A percentile compares a stretch with the other conserved stretches of the same genome.
Conservation (phyloP, 371 early-diverging fungal genomes). For the Mortierella sp. region DNA sequence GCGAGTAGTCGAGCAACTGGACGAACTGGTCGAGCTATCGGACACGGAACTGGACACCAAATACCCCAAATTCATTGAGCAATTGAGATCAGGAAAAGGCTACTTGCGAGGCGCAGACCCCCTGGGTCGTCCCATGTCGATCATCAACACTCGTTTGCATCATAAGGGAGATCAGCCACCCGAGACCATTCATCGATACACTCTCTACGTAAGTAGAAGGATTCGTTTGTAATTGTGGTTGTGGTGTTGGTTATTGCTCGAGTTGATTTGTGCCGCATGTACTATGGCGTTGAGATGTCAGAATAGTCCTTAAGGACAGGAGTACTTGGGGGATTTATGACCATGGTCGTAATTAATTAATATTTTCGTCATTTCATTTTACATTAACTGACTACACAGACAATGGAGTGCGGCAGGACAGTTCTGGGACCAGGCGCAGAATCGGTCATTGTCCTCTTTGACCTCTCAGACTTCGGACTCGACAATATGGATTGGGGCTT, state of each 20-base stretch:
- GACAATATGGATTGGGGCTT: constrained; percentile 89
- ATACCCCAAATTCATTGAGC: constrained; percentile 59
- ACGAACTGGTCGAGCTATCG: constrained; percentile 68
- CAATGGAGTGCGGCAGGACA: constrained; percentile 86
- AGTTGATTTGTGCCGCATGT: no score
- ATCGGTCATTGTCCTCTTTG: constrained; percentile 83
- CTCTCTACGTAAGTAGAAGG: constrained; percentile 83
- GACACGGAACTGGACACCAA: constrained; percentile 64
- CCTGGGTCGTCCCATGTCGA: constrained; percentile 68
- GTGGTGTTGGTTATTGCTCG: not conserved
- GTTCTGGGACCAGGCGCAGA: constrained; percentile 79
- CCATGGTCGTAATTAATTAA: constrained; percentile 32
- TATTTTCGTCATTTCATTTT: constrained; percentile 32
- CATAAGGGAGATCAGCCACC: constrained; percentile 68
- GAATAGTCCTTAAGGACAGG: constrained; percentile 36
- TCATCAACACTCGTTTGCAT: constrained; percentile 72
- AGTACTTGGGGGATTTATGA: constrained; percentile 76
- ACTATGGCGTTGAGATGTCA: no score
- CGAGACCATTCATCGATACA: constrained; percentile 70
- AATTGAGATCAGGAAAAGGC: constrained; percentile 68
- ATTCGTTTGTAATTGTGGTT: constrained; percentile 71
- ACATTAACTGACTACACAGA: constrained; percentile 70
- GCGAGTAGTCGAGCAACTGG: constrained; percentile 69
- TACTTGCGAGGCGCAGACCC: constrained; percentile 72
- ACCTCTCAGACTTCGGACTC: constrained; percentile 85